phyloP scores from a whole-genome alignment of 31 red algal species.

The Endocladia muricata region DNA sequence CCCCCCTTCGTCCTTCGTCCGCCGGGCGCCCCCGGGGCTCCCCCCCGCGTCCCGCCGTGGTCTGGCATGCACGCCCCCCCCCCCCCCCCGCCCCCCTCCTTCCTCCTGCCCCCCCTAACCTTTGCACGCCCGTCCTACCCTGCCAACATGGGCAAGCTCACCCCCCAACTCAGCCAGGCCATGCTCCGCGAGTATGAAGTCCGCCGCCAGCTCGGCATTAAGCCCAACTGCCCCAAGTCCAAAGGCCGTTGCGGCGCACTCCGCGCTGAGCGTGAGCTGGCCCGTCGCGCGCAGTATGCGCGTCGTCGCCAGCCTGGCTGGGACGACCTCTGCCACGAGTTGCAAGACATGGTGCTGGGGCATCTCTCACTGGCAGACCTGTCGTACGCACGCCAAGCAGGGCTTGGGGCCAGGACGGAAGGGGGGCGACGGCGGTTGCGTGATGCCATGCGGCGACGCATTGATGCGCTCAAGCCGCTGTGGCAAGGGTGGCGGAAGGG shows the following conservation, averaged over 20 bases:
- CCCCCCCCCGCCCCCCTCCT: not conserved
- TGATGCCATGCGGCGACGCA: constrained; percentile 13
- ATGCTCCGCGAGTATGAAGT: constrained; percentile 9
- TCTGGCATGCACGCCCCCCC: not conserved
- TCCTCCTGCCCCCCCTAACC: no score
- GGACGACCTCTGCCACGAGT: constrained; percentile 19
- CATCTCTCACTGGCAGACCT: constrained; percentile 26
- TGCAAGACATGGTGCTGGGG: constrained; percentile 45
- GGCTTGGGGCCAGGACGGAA: constrained; percentile 14
- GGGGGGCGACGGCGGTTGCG: not conserved
- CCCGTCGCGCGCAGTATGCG: not conserved
- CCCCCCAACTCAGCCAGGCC: constrained; percentile 7
- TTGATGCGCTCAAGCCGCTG: constrained; percentile 5
- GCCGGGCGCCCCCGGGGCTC: no score
- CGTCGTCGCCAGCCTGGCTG: constrained; percentile 7
- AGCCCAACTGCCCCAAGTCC: not conserved
- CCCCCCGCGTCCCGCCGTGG: not conserved
- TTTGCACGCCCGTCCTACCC: no score
- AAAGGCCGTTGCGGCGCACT: not conserved
- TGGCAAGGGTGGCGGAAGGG: constrained; percentile 33
- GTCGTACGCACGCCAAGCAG: constrained; percentile 25
- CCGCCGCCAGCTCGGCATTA: constrained; percentile 6
- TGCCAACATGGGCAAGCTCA: constrained; percentile 26
- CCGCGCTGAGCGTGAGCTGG: constrained; percentile 1
- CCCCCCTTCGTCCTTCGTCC: no score